Evolutionary conservation across 331 rosid genomes (phyloP).

Genomic region (Ulmus americana): DNA sequence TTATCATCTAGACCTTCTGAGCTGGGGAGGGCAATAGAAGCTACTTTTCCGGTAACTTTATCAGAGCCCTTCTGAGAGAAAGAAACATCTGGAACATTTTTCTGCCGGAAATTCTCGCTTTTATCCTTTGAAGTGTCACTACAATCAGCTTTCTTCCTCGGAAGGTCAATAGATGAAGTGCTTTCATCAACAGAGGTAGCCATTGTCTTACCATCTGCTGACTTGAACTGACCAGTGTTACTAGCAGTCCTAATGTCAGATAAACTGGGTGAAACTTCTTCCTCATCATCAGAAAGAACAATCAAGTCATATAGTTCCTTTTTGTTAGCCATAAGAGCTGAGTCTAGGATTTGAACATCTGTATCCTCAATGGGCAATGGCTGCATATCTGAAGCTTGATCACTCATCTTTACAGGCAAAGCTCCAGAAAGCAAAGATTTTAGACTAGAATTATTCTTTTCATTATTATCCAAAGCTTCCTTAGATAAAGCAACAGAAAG

Average conservation of each 20-base stretch:
- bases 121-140: constrained; percentile 32
- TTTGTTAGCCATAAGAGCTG: constrained; percentile 23
- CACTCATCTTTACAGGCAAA: constrained; percentile 30
- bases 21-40: constrained; percentile 23
- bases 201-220: constrained; percentile 35
- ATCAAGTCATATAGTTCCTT: constrained; percentile 31
- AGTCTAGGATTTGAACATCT: constrained; percentile 33
- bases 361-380: constrained; percentile 35
- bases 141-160: constrained; percentile 31
- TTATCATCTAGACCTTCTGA: constrained; percentile 36
- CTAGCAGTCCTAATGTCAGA: constrained; percentile 37
- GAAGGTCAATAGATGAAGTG: constrained; percentile 28
- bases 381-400: constrained; percentile 33
- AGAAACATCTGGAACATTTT: constrained; percentile 30
- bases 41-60: constrained; percentile 28
- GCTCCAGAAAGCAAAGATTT: constrained; percentile 33
- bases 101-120: constrained; percentile 30
- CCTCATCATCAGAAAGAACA: constrained; percentile 85
- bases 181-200: constrained; percentile 32
- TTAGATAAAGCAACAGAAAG: constrained; percentile 59
- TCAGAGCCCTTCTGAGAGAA: constrained; percentile 34
- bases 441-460: constrained; percentile 27
- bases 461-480: constrained; percentile 41
- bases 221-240: constrained; percentile 23
- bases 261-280: constrained; percentile 30